Evolutionary conservation across 1,139 yeast species (phyloP).

Genomic region (Candida sanyaensis): DNA sequence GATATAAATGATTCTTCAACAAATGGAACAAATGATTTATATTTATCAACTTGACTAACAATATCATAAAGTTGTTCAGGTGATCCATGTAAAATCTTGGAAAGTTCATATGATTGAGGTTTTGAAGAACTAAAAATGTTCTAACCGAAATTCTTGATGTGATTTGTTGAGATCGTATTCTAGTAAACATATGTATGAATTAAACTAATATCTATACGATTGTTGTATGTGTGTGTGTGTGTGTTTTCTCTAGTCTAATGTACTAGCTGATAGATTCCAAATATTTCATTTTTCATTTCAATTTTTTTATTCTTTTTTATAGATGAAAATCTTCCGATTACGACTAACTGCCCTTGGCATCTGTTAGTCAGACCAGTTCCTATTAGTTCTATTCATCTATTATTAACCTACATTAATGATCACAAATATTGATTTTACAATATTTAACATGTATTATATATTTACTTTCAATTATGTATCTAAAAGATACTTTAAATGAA

Average conservation of each 20-base stretch:
- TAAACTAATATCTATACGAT: background rate
- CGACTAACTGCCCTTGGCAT: no score
- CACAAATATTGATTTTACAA: background rate
- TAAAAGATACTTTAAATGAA: background rate
- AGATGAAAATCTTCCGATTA: no score
- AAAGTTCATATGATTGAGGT: conserved; percentile 14
- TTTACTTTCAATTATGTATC: background rate
- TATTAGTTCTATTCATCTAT: no score
- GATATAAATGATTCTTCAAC: conserved; percentile 69
- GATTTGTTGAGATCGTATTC: conserved; percentile 5
- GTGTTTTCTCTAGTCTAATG: no score
- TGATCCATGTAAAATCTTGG: conserved; percentile 45
- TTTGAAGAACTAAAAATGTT: conserved; percentile 12
- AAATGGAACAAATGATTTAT: conserved; percentile 82
- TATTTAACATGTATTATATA: conserved; percentile 3
- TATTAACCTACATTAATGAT: no score
- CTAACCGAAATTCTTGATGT: conserved; percentile 4
- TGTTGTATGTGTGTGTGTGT: background rate
- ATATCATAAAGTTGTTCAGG: conserved; percentile 59
- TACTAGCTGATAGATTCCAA: no score
- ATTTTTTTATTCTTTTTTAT: no score
- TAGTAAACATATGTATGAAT: background rate
- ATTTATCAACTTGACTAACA: conserved; percentile 72
- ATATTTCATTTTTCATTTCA: no score
- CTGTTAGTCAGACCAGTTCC: no score